Conservation (phyloP, 306 rosid genomes). For the Prunus armeniaca region DNA sequence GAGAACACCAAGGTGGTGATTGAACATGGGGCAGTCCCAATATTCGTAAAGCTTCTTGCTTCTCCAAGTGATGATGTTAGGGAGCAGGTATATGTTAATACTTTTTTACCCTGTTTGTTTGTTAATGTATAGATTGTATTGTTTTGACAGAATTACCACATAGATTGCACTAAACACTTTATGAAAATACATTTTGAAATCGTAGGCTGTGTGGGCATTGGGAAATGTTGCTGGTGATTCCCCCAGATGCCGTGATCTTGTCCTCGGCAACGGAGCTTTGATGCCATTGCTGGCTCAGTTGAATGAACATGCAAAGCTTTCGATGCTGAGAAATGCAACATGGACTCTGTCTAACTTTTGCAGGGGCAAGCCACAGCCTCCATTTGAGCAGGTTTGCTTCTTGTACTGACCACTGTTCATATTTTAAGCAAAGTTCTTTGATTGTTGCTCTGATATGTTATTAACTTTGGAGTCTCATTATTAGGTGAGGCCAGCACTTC, state of each 20-base stretch:
- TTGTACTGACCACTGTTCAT: constrained; percentile 2
- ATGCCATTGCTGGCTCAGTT: constrained; percentile 69
- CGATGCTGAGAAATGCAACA: constrained; percentile 91
- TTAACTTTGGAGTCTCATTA: constrained; percentile 13
- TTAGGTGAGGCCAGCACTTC: constrained; percentile 90
- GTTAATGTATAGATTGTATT: not conserved
- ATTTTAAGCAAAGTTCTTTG: not conserved
- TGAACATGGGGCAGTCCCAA: constrained; percentile 90
- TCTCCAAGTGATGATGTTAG: constrained; percentile 94
- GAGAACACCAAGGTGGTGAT: constrained; percentile 90
- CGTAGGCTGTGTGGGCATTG: constrained; percentile 92
- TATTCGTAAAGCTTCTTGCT: constrained; percentile 80
- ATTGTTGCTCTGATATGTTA: not conserved
- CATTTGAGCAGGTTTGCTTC: constrained; percentile 62
- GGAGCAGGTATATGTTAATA: constrained; percentile 62
- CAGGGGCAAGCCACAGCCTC: constrained; percentile 96
- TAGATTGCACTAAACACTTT: not conserved
- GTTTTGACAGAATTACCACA: not conserved
- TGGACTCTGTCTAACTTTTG: constrained; percentile 94
- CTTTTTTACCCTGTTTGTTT: not conserved
- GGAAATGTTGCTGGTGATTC: constrained; percentile 98
- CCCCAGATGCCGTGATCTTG: constrained; percentile 93
- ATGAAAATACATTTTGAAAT: not conserved
- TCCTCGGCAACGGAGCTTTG: constrained; percentile 75
- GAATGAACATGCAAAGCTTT: constrained; percentile 92